A percentile compares a stretch with the other conserved stretches of the same genome.
Evolutionary conservation across 208 protist genomes (phyloP).

Genomic region (Leishmania mexicana): DNA sequence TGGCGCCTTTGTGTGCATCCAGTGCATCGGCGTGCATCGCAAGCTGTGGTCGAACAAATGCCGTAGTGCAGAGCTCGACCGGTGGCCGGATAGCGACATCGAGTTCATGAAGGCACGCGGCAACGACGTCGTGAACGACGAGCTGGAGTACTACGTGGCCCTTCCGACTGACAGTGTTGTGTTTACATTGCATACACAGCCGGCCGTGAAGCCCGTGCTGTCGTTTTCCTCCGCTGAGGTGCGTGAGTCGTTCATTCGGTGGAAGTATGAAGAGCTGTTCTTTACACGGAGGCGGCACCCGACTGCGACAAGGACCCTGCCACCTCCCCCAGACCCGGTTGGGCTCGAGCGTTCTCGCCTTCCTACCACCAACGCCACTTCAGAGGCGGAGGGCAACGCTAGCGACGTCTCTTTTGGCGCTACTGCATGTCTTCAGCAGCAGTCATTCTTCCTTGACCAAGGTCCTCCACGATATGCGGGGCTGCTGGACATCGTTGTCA

Average conservation of each 20-base stretch:
- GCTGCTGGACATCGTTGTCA: conserved; percentile 53
- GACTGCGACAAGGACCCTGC: conserved; percentile 2
- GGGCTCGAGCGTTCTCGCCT: conserved; percentile 18
- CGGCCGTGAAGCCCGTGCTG: conserved; percentile 41
- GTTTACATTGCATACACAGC: conserved; percentile 24
- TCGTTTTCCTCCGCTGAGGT: conserved; percentile 37
- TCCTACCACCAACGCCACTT: background rate
- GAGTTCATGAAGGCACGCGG: conserved; percentile 64
- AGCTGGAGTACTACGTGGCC: conserved; percentile 63
- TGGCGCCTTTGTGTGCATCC: conserved; percentile 77
- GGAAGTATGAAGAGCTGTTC: conserved; percentile 61
- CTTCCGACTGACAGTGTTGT: conserved; percentile 36
- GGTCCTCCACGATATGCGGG: conserved; percentile 61
- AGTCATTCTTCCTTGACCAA: conserved; percentile 16
- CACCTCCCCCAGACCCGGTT: conserved; percentile 28
- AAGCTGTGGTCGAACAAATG: conserved; percentile 74
- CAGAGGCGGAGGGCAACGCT: conserved; percentile 1
- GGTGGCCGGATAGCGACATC: conserved; percentile 53
- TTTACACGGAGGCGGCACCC: conserved; percentile 50
- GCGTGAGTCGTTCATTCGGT: conserved; percentile 58
- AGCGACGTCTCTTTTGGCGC: conserved; percentile 2
- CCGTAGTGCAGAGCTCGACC: conserved; percentile 66
- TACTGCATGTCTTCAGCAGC: conserved; percentile 7
- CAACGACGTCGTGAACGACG: conserved; percentile 58
- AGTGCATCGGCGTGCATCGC: conserved; percentile 79